These are phyloP conservation scores for Aspergillus haitiensis DNA, from an alignment of 495 filamentous ascomycete genomes.

Conservation along the genomic window DNA sequence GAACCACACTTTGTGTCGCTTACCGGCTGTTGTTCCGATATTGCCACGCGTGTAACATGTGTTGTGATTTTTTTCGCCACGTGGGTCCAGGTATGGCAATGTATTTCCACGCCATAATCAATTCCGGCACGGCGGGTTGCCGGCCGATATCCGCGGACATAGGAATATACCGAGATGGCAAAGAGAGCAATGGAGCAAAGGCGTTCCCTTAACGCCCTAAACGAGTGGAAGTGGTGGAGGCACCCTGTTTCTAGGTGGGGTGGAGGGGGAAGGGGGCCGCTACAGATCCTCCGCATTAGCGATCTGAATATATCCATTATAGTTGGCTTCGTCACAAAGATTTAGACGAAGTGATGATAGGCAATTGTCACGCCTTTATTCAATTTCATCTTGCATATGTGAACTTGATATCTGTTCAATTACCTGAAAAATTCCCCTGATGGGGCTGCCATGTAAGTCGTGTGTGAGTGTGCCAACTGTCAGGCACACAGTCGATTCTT, in stretches of 20 bases:
- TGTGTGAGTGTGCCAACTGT: conserved; percentile 16
- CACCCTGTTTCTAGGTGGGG: neutral
- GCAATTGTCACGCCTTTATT: neutral
- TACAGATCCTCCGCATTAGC: neutral
- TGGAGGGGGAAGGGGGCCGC: no score
- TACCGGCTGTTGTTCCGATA: neutral
- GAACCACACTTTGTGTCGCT: conserved; percentile 14
- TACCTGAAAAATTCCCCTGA: neutral
- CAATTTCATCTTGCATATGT: neutral
- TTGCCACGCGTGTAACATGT: conserved; percentile 1
- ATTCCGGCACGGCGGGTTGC: conserved; percentile 6
- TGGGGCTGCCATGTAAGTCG: neutral
- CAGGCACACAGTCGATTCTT: conserved; percentile 9
- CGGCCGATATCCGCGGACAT: neutral
- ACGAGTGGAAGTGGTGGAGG: neutral
- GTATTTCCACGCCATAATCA: conserved; percentile 1
- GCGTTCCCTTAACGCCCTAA: neutral
- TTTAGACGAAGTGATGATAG: neutral
- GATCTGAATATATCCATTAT: neutral
- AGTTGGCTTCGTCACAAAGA: neutral
- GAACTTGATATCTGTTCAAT: neutral
- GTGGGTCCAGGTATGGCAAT: conserved; percentile 2
- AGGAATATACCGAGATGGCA: neutral
- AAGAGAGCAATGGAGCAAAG: conserved; percentile 1
- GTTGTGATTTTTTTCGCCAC: conserved; percentile 9